Evolutionary conservation across 768 basidiomycete genomes (phyloP), one percentile per base, ranked within the genome.

Genomic region (Nidularia pulvinata): DNA sequence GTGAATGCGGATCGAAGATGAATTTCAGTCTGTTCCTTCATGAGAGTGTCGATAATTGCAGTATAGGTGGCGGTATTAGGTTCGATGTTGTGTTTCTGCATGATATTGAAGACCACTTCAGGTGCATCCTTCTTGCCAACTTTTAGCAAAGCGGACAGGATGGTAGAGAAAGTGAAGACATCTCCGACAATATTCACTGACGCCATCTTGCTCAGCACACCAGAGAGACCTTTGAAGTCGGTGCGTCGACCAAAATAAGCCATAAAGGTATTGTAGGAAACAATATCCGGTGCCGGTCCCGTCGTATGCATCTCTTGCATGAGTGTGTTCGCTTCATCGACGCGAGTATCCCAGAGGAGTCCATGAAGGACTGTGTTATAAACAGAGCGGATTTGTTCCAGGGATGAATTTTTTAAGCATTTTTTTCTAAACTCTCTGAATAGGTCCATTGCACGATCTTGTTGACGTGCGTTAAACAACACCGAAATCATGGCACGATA

Each of bases 251-350:
- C 80, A 61, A 89, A 82, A 60, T 88, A 83, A 10, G 77, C 76
- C 49, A 98, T 71, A 60, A 97, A 76, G 2, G 83, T 91, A 71
- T 97, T 98, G 75, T 87, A 89, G 1, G 92, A 85, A 46, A 87
- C 73, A 30, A 91, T 71, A 61, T 93, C 89, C 9, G 88, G 87
- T 30, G 74, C 71, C 6, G 88, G 86, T 1, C 88, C 87, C 5
- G 65, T 57, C 1, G 56, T 51, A 45, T 73, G 69, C 77, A 87
- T 78, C 48, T 59, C 63, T 36, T 71, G 59, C 39, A 86, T 62
- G 39, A 86, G 53, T 6, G 65, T 62, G 35, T 68, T 64, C 5
- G 77, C 81, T 32, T 80, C 75, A 2, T 59, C 53, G 34, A 76
- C 66, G 36, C 68, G 74, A 34, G 66, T 65, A n/a, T 63, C 63